Conservation (phyloP, 176 grass and related monocot species). For the Alloteropsis semialata region DNA sequence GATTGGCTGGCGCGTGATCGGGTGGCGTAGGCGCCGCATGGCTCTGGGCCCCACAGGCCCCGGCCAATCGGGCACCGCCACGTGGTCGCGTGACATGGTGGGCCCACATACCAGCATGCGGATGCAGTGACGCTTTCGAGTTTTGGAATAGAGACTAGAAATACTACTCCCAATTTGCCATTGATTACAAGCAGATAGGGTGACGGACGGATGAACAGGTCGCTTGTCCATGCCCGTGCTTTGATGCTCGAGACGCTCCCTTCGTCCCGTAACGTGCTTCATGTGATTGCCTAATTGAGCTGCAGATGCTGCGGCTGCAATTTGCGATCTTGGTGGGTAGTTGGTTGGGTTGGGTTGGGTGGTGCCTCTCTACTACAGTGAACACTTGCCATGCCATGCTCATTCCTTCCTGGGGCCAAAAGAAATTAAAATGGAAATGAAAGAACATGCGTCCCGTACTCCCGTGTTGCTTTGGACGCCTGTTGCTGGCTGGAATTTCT, state of each 20-base stretch:
- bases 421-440: neutral
- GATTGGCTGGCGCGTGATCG: neutral
- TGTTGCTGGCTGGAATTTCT: neutral
- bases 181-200: neutral
- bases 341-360: too few species aligned
- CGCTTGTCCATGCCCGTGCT: neutral
- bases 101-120: neutral
- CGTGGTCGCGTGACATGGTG: neutral
- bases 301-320: neutral
- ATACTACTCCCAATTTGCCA: neutral
- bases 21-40: neutral
- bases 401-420: neutral
- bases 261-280: neutral
- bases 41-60: neutral
- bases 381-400: neutral
- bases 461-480: conserved; percentile 22
- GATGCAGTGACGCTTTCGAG: neutral
- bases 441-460: conserved; percentile 13
- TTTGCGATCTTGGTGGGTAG: conserved; percentile 18
- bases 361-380: neutral
- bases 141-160: neutral
- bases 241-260: neutral
- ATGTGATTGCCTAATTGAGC: neutral
- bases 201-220: neutral
- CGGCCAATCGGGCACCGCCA: neutral